Conservation (phyloP, 768 basidiomycete genomes). For the Phanerochaete carnosa region DNA sequence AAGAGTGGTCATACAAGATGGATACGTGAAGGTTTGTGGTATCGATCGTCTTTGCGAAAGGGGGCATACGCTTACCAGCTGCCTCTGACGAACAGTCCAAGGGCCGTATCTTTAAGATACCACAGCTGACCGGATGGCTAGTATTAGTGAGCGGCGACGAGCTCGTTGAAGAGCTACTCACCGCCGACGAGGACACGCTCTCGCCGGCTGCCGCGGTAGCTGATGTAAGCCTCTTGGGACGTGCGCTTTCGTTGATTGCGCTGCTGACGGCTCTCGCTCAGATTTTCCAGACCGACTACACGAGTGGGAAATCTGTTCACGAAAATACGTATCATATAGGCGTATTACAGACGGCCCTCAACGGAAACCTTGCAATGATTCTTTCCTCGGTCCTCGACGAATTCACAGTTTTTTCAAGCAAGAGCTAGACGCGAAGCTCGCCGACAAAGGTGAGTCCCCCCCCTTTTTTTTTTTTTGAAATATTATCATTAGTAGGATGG, state of each 20-base stretch:
- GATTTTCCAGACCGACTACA: slow-evolving; percentile 35
- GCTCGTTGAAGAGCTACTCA: slow-evolving; percentile 37
- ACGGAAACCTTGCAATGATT: too few relatives aligned
- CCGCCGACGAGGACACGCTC: slow-evolving; percentile 34
- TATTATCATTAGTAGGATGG: too few relatives aligned
- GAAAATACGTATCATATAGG: slow-evolving; percentile 27
- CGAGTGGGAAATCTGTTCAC: slow-evolving; percentile 31
- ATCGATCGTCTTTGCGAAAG: too few relatives aligned
- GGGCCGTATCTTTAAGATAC: slow-evolving; percentile 29
- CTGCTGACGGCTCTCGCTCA: slow-evolving; percentile 14
- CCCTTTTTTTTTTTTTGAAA: too few relatives aligned
- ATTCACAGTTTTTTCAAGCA: too few relatives aligned
- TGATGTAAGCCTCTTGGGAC: slow-evolving; percentile 16
- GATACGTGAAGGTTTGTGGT: too few relatives aligned
- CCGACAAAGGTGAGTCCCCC: too few relatives aligned
- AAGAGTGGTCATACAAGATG: too few relatives aligned
- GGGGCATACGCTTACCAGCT: too few relatives aligned
- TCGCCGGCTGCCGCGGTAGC: slow-evolving; percentile 28
- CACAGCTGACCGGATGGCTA: slow-evolving; percentile 30
- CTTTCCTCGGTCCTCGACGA: too few relatives aligned
- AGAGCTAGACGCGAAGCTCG: too few relatives aligned
- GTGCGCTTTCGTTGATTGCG: not conserved
- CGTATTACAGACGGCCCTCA: too few relatives aligned
- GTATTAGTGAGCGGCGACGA: slow-evolving; percentile 31
- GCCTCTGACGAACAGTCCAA: slow-evolving; percentile 19